These are phyloP conservation scores for Agaricus sinodeliciosus DNA, from an alignment of 768 basidiomycete genomes.

Conservation along the genomic window DNA sequence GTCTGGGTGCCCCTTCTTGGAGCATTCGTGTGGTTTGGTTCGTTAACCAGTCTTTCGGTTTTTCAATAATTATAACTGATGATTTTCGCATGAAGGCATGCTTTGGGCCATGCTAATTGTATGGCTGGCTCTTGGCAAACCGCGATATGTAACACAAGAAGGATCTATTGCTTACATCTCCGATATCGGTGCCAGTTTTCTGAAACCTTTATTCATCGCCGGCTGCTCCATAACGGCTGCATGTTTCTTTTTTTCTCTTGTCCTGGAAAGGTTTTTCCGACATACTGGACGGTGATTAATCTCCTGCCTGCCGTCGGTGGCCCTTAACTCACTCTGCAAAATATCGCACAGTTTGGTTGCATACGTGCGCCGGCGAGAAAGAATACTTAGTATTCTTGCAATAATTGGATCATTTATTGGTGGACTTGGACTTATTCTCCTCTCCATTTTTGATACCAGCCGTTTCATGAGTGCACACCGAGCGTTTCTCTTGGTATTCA, in stretches of 20 bases:
- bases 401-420: slow-evolving; percentile 57
- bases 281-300: slow-evolving; percentile 50
- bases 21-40: slow-evolving; percentile 62
- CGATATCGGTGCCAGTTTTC: slow-evolving; percentile 63
- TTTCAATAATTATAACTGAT: neutral
- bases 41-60: slow-evolving; percentile 14
- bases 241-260: slow-evolving; percentile 53
- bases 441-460: slow-evolving; percentile 67
- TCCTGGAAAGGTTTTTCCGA: slow-evolving; percentile 56
- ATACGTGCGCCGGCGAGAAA: slow-evolving; percentile 51
- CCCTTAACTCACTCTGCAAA: too few relatives aligned
- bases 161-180: slow-evolving; percentile 68
- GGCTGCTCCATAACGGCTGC: slow-evolving; percentile 59
- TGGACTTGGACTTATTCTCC: slow-evolving; percentile 56
- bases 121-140: slow-evolving; percentile 63
- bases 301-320: neutral
- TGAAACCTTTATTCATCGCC: slow-evolving; percentile 72
- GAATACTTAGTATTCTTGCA: slow-evolving; percentile 47
- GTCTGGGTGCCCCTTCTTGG: slow-evolving; percentile 58
- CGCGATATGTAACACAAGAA: slow-evolving; percentile 49
- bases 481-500: slow-evolving; percentile 63
- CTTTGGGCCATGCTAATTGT: slow-evolving; percentile 65
- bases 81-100: slow-evolving; percentile 29
- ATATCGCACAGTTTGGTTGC: slow-evolving; percentile 42
- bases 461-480: slow-evolving; percentile 46